phyloP scores from a whole-genome alignment of 306 rosid species.

The Glycyrrhiza uralensis region DNA sequence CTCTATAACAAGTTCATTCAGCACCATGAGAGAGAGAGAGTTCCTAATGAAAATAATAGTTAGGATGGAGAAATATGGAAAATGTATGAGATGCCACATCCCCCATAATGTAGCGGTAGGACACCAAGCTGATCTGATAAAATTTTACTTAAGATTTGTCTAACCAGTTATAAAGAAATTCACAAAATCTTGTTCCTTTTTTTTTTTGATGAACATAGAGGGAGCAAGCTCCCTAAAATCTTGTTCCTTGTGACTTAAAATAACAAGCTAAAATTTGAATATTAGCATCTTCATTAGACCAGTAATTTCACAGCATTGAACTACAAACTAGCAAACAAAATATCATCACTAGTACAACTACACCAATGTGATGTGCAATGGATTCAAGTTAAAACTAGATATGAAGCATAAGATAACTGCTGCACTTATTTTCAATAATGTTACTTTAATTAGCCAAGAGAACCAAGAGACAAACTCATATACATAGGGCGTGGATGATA shows the following conservation, averaged over 20 bases:
- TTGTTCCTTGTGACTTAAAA: not conserved
- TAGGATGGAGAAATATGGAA: not conserved
- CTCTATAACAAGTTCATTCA: not conserved
- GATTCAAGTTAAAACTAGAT: not conserved
- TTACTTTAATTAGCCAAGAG: not conserved
- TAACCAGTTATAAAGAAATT: too few species aligned
- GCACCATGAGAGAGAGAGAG: not conserved
- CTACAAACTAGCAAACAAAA: not conserved
- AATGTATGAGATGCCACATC: not conserved
- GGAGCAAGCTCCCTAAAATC: not conserved
- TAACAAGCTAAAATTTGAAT: not conserved
- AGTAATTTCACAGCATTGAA: not conserved
- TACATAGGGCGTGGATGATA: not conserved
- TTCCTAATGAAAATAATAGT: too few species aligned
- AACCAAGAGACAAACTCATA: not conserved
- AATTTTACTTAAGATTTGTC: too few species aligned
- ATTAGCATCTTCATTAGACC: not conserved
- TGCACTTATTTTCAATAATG: constrained; percentile 2
- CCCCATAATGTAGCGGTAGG: not conserved
- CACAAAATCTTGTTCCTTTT: not conserved
- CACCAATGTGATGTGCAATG: not conserved
- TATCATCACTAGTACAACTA: not conserved
- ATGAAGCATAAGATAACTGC: not conserved
- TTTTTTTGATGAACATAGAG: too few species aligned
- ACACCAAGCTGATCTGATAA: too few species aligned